These are phyloP conservation scores for Elsinoe arachidis DNA, from an alignment of 2,329 filamentous ascomycete genomes.

Conservation along the genomic window DNA sequence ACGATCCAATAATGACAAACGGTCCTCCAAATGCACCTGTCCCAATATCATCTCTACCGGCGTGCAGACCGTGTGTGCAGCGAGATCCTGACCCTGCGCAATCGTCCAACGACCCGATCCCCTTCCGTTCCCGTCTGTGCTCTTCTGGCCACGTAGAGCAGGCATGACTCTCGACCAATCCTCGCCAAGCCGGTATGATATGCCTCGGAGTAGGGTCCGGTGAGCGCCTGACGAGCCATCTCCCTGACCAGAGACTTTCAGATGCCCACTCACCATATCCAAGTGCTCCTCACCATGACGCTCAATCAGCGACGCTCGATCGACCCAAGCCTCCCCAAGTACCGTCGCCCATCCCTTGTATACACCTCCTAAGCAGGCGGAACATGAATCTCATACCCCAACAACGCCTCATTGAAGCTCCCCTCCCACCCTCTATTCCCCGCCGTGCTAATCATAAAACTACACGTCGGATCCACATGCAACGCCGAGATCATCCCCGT, in stretches of 20 bases:
- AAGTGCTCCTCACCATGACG: neutral
- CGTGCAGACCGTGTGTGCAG: neutral
- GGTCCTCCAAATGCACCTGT: neutral
- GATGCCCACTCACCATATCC: neutral
- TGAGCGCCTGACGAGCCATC: neutral
- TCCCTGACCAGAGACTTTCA: too few species aligned
- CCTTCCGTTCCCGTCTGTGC: too few species aligned
- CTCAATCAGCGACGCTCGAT: neutral
- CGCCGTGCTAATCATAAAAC: constrained; percentile 84
- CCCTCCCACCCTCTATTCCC: constrained; percentile 96
- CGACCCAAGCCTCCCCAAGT: too few species aligned
- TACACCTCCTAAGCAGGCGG: neutral
- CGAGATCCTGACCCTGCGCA: too few species aligned
- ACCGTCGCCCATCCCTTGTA: neutral
- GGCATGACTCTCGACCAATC: too few species aligned
- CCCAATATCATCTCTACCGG: neutral
- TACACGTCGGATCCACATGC: constrained; percentile 78
- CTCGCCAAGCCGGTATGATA: too few species aligned
- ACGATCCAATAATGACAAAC: constrained; percentile 10
- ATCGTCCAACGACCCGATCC: too few species aligned
- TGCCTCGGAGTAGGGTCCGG: too few species aligned
- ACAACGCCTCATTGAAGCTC: constrained; percentile 73
- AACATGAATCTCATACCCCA: constrained; percentile 77
- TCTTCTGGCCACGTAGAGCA: too few species aligned
- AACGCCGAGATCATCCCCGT: constrained; percentile 82